Base-by-base conservation (phyloP, 495 filamentous ascomycete genomes). In the Amorphotheca resinae region DNA sequence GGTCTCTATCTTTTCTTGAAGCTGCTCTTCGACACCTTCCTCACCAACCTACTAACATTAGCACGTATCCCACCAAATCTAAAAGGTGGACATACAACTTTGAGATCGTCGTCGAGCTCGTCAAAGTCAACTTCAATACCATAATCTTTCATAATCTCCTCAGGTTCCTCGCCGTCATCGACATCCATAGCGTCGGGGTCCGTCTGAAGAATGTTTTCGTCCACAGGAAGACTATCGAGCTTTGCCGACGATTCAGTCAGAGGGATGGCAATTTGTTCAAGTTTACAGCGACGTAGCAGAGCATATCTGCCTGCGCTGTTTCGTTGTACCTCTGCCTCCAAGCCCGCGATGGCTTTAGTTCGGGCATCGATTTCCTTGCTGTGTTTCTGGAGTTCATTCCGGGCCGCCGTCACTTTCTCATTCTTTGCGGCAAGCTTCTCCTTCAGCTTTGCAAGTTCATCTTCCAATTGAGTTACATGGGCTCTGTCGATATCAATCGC, bases 111-210 rank as follows among this genome's bases (percentile, higher is more conserved):
- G 48, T 87, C 84, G 2, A 99, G 73, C 38, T 77, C 74, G 38
- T 84, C 77, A 64, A 93, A 99, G 60, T 94, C 78, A 41, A 93
- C 69, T 46, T 91, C 82, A 45, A 99, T 94, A 40, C 93, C 93
- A 56, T 94, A 91, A 59, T 95, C 85, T 52, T 89, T 77, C 57
- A 73, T 57, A 33, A 67, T 61, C 23, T 65, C 63, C 12, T 48
- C 26, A 9, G 44, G 38, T 9, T 72, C 63, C 12, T 66, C 53
- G 12, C 82, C 73, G 2, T 69, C 66, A 39, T 86, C 82, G 15
- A 94, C 66, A 50, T 94, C 87, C 87, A 95, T 93, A 1, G 82
- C 82, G 50, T 93, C 85, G 16, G 75, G 75, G 49, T 87, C 78
- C 41, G 76, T 67, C 32, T 70, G 66, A 22, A 76, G 62, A 11